phyloP scores from a whole-genome alignment of 2,329 filamentous ascomycete species.

The Fusarium neocosmosporiellum region DNA sequence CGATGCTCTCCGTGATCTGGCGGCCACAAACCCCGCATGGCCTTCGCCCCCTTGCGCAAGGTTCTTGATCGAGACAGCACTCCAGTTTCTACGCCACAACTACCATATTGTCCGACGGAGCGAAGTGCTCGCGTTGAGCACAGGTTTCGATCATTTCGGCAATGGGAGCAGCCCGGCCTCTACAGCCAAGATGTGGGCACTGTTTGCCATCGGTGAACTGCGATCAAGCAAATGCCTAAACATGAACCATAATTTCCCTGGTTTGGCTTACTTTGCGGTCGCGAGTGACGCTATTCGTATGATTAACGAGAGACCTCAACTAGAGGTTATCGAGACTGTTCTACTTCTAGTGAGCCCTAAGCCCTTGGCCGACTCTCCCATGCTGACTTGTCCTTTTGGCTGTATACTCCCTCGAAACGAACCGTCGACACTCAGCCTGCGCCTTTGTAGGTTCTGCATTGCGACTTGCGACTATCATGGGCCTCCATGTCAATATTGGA shows the following conservation, averaged over 20 bases:
- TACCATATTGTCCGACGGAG: background rate
- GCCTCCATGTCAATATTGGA: conserved; percentile 19
- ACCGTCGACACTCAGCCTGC: conserved; percentile 20
- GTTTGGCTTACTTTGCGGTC: conserved; percentile 15
- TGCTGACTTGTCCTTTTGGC: background rate
- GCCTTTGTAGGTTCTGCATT: conserved; percentile 15
- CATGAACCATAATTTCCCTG: background rate
- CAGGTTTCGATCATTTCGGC: background rate
- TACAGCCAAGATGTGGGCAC: background rate
- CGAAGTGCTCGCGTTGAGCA: background rate
- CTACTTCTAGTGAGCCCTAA: background rate
- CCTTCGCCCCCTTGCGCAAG: background rate
- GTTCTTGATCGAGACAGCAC: background rate
- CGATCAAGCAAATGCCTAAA: background rate
- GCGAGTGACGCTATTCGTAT: conserved; percentile 10
- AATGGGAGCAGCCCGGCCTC: background rate
- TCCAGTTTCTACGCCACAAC: background rate
- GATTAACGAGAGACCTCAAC: conserved; percentile 15
- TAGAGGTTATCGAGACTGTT: conserved; percentile 14
- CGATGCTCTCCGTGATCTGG: background rate
- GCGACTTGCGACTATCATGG: conserved; percentile 20
- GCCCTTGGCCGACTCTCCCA: background rate
- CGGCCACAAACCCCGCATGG: background rate
- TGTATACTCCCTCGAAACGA: conserved; percentile 18
- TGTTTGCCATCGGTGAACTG: background rate